Evolutionary conservation across 164 flowering plant genomes (phyloP).

Genomic region (Malania oleifera): DNA sequence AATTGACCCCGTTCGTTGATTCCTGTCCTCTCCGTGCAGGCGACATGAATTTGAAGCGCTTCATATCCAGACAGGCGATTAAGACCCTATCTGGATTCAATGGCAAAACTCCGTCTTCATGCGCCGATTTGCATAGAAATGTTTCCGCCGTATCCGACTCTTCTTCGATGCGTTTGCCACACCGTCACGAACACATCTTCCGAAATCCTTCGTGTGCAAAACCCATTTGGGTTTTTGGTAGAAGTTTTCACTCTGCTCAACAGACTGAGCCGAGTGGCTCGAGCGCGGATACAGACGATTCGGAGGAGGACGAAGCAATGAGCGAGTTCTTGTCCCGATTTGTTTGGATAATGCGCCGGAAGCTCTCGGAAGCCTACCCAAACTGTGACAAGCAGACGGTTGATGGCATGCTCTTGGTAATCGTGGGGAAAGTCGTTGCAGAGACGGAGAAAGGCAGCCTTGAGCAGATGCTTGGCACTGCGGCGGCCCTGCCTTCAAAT

Average conservation of each 20-base stretch:
- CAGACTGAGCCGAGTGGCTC: constrained; percentile 8
- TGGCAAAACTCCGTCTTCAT: constrained; percentile 9
- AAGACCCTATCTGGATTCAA: constrained; percentile 24
- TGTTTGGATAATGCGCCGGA: constrained; percentile 68
- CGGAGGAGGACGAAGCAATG: constrained; percentile 44
- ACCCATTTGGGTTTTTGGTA: constrained; percentile 7
- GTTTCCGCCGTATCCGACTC: constrained; percentile 15
- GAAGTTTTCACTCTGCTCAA: constrained; percentile 29
- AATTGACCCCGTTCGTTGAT: too few species aligned
- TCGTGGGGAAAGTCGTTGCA: constrained; percentile 60
- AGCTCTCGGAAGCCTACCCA: constrained; percentile 49
- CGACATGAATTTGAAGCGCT: constrained; percentile 39
- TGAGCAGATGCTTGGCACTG: constrained; percentile 32
- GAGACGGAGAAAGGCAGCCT: constrained; percentile 64
- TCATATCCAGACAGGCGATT: constrained; percentile 25
- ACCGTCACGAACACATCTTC: not conserved
- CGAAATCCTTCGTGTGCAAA: constrained; percentile 11
- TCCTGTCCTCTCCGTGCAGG: too few species aligned
- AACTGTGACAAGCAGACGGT: constrained; percentile 56
- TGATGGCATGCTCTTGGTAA: constrained; percentile 71
- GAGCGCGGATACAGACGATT: constrained; percentile 2
- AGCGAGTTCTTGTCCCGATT: constrained; percentile 82
- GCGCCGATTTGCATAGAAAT: constrained; percentile 8
- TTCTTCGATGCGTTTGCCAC: constrained; percentile 6
- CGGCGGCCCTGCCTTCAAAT: constrained; percentile 18